These are phyloP conservation scores for Schizophyllum commune DNA, from an alignment of 1,284 basidiomycete genomes.

Conservation along the genomic window DNA sequence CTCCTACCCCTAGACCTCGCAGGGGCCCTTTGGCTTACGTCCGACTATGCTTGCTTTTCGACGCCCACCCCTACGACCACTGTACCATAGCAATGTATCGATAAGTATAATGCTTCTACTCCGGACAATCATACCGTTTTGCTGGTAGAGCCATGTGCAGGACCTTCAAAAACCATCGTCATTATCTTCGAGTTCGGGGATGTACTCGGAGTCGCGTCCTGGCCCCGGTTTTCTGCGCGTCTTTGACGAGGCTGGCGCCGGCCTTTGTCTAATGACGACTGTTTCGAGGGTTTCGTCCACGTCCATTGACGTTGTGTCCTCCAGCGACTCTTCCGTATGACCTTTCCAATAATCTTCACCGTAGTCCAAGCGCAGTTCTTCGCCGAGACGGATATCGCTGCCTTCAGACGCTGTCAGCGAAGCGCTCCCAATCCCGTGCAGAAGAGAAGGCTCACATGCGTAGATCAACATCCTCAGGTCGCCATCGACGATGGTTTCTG, in stretches of 20 bases:
- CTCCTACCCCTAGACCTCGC: neutral
- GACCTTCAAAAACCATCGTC: too few species aligned
- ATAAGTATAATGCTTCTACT: neutral
- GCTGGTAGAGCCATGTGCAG: too few species aligned
- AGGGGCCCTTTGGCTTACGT: neutral
- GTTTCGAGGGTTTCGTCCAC: neutral
- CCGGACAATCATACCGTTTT: neutral
- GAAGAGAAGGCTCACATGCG: conserved; percentile 1
- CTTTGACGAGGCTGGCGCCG: too few species aligned
- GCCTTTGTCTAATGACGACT: too few species aligned
- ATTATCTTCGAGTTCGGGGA: too few species aligned
- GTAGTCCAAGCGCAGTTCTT: conserved; percentile 6
- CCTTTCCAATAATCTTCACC: conserved; percentile 7
- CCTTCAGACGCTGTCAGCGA: neutral
- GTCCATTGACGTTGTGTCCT: neutral
- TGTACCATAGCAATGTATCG: neutral
- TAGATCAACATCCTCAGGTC: conserved; percentile 6
- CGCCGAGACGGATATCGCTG: neutral
- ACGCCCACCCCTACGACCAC: neutral
- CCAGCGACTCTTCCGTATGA: neutral
- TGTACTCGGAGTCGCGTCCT: too few species aligned
- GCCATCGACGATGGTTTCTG: conserved; percentile 6
- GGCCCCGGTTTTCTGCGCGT: too few species aligned
- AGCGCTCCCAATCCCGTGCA: neutral
- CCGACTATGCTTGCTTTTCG: neutral